Conservation (phyloP, 169 alveolate species). For the Plasmodium fragile region DNA sequence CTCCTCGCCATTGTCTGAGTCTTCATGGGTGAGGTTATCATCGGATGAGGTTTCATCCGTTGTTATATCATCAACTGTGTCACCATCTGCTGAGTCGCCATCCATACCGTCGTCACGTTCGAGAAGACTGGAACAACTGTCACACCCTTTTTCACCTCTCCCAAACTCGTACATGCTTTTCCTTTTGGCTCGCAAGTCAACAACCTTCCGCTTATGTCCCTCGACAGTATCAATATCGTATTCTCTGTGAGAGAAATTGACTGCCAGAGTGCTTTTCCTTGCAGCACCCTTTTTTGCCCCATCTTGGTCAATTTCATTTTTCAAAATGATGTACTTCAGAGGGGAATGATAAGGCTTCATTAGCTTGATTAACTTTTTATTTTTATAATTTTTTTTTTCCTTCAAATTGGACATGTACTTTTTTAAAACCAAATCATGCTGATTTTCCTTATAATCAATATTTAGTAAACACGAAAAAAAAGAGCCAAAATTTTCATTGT, state of each 20-base stretch:
- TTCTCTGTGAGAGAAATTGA: not conserved
- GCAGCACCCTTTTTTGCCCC: not conserved
- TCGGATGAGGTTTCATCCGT: not conserved
- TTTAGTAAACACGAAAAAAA: slow-evolving; percentile 32
- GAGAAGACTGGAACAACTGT: not conserved
- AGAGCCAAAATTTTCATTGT: slow-evolving; percentile 45
- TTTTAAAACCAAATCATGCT: slow-evolving; percentile 52
- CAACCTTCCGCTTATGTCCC: not conserved
- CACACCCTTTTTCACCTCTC: not conserved
- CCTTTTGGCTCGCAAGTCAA: not conserved
- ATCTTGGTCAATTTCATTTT: slow-evolving; percentile 53
- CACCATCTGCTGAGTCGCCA: not conserved
- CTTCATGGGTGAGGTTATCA: not conserved
- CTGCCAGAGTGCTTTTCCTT: slow-evolving; percentile 16
- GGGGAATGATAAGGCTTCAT: slow-evolving; percentile 77
- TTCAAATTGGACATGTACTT: slow-evolving; percentile 41
- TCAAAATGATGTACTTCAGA: slow-evolving; percentile 58
- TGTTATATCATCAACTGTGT: not conserved
- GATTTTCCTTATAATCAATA: slow-evolving; percentile 57
- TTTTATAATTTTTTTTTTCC: slow-evolving; percentile 53
- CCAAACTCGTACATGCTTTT: slow-evolving; percentile 9
- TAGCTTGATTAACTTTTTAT: slow-evolving; percentile 41
- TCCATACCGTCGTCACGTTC: not conserved
- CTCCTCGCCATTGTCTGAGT: not conserved
- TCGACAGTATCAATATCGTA: not conserved